These are phyloP conservation scores for Curvularia sp. DNA, from an alignment of 2,329 filamentous ascomycete genomes.

Conservation along the genomic window DNA sequence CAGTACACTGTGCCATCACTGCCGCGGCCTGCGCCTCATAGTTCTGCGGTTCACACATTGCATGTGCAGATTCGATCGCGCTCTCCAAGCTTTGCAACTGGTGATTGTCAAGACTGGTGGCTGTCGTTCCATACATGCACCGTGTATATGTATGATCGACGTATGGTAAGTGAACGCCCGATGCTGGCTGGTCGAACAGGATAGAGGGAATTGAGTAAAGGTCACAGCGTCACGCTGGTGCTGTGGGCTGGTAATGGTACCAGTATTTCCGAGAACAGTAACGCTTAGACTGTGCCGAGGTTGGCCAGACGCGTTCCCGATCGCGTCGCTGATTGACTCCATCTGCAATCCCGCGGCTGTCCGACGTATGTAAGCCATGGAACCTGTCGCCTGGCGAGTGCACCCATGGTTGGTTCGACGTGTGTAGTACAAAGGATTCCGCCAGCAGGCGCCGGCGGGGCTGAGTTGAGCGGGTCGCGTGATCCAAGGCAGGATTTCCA, in stretches of 20 bases:
- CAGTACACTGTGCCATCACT: background rate
- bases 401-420: background rate
- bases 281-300: background rate
- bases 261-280: background rate
- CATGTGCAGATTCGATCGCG: background rate
- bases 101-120: background rate
- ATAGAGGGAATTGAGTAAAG: background rate
- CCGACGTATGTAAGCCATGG: background rate
- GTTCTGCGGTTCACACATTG: background rate
- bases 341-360: background rate
- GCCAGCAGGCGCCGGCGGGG: slow-evolving; percentile 3
- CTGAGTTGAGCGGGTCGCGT: slow-evolving; percentile 10
- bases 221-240: background rate
- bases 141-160: background rate
- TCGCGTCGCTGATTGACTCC: background rate
- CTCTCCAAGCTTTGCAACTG: background rate
- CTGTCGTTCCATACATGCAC: background rate
- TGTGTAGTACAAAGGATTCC: background rate
- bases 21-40: background rate
- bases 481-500: slow-evolving; percentile 9
- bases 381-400: background rate
- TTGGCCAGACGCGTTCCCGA: background rate
- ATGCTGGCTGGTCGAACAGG: background rate
- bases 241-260: background rate
- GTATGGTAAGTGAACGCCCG: background rate